Base-by-base conservation (phyloP, 2,329 filamentous ascomycete species). In the Xylaria polymorpha region DNA sequence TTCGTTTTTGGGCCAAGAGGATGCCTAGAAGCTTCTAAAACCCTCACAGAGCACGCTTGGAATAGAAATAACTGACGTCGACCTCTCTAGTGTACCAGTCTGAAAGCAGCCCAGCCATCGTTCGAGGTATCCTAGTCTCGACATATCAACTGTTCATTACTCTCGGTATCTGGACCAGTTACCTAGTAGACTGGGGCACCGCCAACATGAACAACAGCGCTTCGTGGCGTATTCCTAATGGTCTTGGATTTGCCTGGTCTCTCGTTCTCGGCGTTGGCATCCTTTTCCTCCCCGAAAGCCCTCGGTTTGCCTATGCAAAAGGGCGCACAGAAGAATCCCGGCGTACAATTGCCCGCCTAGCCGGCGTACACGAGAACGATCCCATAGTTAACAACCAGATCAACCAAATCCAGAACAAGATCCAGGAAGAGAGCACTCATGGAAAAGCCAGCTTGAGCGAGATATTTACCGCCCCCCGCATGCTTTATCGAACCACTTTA, bases 81-180 rank as follows among this genome's bases (percentile, higher is more conserved):
- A 29, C 25, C 4, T 29, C 25, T 29, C 25, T 29, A 29, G 25
- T 92, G 87, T 92, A 92, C 74, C 89, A 91, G 77, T 87, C 85
- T 18, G 90, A 92, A 79, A 89, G 85, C 65, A 87, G 87, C 2
- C 90, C 90, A 0, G 85, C 88, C 69, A 85, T 88, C 67, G 86
- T 92, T 60, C 87, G 90, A 73, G 89, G 89, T 74, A 83, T 88
- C 7, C 83, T 92, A 46, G 85, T 92, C 35, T 85, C 86, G 1
- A 87, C 85, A 61, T 92, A 92, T 78, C 90, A 92, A 81, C 84
- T 92, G 3, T 87, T 91, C 77, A 90, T 92, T 76, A 92, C 90
- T 0, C 81, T 91, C 35, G 90, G 90, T 57, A 91, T 92, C 77
- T 89, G 85, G 83, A 81, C 81, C 29, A 83, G 84, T 44, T 85